Conservation (phyloP, 441 rosid species). For the Erodium texanum region DNA sequence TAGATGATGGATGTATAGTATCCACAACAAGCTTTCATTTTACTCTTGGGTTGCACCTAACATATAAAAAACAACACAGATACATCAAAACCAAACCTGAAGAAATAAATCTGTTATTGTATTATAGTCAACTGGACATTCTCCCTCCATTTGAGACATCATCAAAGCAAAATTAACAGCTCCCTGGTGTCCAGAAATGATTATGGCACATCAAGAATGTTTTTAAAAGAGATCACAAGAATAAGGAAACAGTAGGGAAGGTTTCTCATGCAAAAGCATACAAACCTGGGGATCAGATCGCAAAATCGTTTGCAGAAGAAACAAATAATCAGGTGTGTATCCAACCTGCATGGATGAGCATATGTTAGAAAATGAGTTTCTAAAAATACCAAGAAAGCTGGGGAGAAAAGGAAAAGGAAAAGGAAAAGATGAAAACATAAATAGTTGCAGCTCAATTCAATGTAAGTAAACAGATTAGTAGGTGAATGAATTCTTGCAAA, state of each 20-base stretch:
- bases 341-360: slow-evolving; percentile 55
- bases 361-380: neutral
- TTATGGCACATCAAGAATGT: neutral
- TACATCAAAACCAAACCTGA: slow-evolving; percentile 45
- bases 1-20: no score
- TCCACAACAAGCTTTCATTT: neutral
- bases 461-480: neutral
- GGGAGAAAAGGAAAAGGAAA: no score
- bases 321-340: slow-evolving; percentile 94
- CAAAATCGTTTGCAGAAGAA: slow-evolving; percentile 98
- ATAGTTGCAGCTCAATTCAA: neutral
- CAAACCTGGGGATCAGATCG: slow-evolving; percentile 96
- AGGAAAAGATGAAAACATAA: neutral
- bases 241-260: no score
- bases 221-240: no score
- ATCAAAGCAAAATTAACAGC: slow-evolving; percentile 98
- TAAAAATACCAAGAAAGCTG: neutral
- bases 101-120: slow-evolving; percentile 98
- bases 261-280: neutral
- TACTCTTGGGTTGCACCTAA: neutral
- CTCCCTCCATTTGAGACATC: slow-evolving; percentile 99
- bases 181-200: slow-evolving; percentile 45
- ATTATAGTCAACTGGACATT: slow-evolving; percentile 95
- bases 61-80: neutral
- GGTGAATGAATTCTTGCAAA: neutral